Base-by-base conservation (phyloP, 768 basidiomycete genomes). In the Agaricus subrufescens region DNA sequence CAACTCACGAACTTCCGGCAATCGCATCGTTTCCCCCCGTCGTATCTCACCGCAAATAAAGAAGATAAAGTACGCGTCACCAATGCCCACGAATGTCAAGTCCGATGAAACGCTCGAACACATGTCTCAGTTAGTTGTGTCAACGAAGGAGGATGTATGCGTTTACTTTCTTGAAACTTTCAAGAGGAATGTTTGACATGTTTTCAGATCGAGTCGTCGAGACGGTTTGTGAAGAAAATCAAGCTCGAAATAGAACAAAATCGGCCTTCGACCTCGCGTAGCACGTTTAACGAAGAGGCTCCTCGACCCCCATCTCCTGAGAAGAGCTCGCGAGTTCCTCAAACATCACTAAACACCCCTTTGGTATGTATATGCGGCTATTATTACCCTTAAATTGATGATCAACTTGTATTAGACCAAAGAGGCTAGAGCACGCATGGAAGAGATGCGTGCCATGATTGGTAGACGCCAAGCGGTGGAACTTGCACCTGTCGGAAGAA, bases 381-480 rank as follows among this genome's bases (percentile, higher is more conserved):
- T 31, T 34, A 38, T 47, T 39, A 42, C 27, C 5, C 26, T 19
- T 3, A n/a, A 48, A 26, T 25, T 29, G 37, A 34, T 29, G 19
- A 19, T 47, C 47, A 37, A 3, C 42, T 4, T 61, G 9, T 29
- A n/a, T 26, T n/a, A 93, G 91, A 87, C 81, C 11, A 84, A 71
- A 64, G 90, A 85, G 53, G 89, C 90, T 37, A 85, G 84, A 61
- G 85, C 85, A 37, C 83, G 91, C 25, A 78, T 91, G 75, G 84
- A 90, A 62, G 91, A 94, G 67, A 90, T 94, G 90, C 80, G 85
- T 40, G 81, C 81, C 60, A 73, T 91, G 54, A 91, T 94, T 56
- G 71, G 74, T 38, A 80, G 75, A 58, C 75, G 90, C 60, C 76
- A 82, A 62, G 70, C 15, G 43, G 56, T 45, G 14, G 86, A 85